Base-by-base conservation (phyloP, 345 rosid species). In the Nephelium lappaceum region DNA sequence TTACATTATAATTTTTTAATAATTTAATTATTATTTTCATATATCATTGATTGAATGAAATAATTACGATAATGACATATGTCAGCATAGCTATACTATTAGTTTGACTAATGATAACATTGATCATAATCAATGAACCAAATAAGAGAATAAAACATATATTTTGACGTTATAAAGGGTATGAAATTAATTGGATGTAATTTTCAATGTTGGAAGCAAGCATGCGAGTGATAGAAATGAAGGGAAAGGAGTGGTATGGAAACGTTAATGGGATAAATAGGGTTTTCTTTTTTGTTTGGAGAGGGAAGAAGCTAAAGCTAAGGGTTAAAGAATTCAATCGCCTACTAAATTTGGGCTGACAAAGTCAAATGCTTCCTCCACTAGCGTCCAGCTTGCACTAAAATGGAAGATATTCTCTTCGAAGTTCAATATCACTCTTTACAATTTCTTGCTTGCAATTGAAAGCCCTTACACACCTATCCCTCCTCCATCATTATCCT, bases 261-360 rank as follows among this genome's bases (percentile, higher is more conserved):
- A 27, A 72, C 55, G 53, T 41, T 25, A 73, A 60, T n/a, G 47
- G 25, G 47, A 72, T 45, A 45, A 45, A 45, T 45, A 45, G 12
- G 12, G 51, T 11, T 45, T 45, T 45, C 12, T 45, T 7, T 45
- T 45, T 45, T 45, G 8, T 45, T 45, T 45, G 8, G 12, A 11
- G 51, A 31, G 36, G 36, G 36, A 31, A 31, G 36, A 31, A 23
- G 60, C 18, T 71, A 53, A 53, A 71, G 75, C 64, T 27, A 53
- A 21, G 49, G 8, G 7, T 11, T 10, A 0, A 21, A 75, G 76
- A 69, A 73, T 82, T 79, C 47, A 84, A 81, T 51, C 12, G 42
- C 16, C 38, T 79, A 71, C 87, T 45, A 78, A 3, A 75, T 25
- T 41, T 78, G 86, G 80, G 60, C 67, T 73, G 87, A 86, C 89